Percentiles rank a stretch among this genome's conserved stretches.
phyloP scores from a whole-genome alignment of 1,284 basidiomycete genomes.

The Megacollybia platyphylla region DNA sequence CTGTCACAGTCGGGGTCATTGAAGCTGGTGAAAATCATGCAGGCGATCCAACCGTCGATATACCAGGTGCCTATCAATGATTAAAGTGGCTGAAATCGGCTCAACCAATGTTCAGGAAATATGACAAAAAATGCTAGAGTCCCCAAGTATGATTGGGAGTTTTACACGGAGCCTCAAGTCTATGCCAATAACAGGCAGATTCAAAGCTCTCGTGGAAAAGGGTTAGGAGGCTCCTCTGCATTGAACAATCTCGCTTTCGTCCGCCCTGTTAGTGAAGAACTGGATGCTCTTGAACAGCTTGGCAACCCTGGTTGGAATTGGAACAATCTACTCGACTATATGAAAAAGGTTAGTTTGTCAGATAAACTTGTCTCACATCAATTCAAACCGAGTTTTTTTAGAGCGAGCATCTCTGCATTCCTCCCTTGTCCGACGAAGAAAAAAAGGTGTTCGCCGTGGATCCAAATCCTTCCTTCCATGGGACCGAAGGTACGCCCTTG shows the following conservation, averaged over 20 bases:
- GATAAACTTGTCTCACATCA: not conserved
- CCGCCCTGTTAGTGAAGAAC: not conserved
- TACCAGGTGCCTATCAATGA: not conserved
- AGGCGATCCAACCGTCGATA: not conserved
- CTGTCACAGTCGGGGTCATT: conserved; percentile 3
- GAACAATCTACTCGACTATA: not conserved
- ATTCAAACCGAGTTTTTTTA: not conserved
- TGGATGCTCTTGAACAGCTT: not conserved
- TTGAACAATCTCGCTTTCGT: not conserved
- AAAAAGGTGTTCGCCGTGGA: not conserved
- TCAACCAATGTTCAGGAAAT: not conserved
- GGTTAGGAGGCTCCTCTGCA: conserved; percentile 2
- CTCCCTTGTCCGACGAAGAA: not conserved
- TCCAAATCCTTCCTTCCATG: not conserved
- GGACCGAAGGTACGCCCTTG: not conserved
- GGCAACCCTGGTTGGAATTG: not conserved
- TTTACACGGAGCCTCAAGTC: not conserved
- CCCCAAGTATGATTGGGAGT: conserved; percentile 1
- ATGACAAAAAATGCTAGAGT: not conserved
- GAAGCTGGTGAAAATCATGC: conserved; percentile 3
- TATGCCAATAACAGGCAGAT: not conserved
- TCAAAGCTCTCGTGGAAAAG: conserved; percentile 1
- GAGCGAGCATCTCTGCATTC: not conserved
- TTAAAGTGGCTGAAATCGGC: not conserved
- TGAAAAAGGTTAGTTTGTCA: not conserved